Percentiles rank a stretch among this genome's conserved stretches.
These are phyloP conservation scores for Thalassiosira oceanica DNA, from an alignment of 352 stramenopile genomes.

Conservation along the genomic window DNA sequence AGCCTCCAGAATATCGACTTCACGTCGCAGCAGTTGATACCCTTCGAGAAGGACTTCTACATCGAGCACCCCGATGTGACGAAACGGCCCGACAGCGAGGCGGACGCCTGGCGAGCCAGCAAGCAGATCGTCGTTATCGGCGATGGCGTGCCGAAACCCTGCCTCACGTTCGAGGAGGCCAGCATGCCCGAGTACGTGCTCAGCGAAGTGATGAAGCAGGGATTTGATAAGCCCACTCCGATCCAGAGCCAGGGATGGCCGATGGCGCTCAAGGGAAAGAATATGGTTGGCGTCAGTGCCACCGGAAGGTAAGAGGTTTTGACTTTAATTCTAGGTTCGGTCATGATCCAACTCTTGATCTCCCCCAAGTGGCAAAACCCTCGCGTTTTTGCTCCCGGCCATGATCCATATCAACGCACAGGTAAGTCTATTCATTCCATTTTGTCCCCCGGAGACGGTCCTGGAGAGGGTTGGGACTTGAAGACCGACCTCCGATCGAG, in stretches of 20 bases:
- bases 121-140: constrained; percentile 93
- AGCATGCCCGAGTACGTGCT: constrained; percentile 94
- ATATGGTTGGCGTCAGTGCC: constrained; percentile 98
- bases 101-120: constrained; percentile 87
- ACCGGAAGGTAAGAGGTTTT: no score
- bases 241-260: constrained; percentile 96
- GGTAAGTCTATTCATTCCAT: constrained; percentile 81
- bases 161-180: constrained; percentile 88
- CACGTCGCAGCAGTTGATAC: constrained; percentile 88
- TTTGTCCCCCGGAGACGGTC: no score
- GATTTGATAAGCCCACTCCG: constrained; percentile 92
- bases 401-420: constrained; percentile 99
- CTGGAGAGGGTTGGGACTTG: no score
- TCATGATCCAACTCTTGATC: no score
- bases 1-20: constrained; percentile 94
- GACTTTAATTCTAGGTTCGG: no score
- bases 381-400: constrained; percentile 97
- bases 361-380: constrained; percentile 96
- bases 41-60: constrained; percentile 99
- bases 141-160: constrained; percentile 96
- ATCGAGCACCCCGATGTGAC: constrained; percentile 96
- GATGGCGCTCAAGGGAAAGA: constrained; percentile 95
- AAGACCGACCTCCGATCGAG: no score
- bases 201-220: constrained; percentile 94
- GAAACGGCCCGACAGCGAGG: constrained; percentile 86